Evolutionary conservation across 2,329 filamentous ascomycete genomes (phyloP), one percentile per base, ranked within the genome.

Genomic region (Rutstroemia sydowiana): DNA sequence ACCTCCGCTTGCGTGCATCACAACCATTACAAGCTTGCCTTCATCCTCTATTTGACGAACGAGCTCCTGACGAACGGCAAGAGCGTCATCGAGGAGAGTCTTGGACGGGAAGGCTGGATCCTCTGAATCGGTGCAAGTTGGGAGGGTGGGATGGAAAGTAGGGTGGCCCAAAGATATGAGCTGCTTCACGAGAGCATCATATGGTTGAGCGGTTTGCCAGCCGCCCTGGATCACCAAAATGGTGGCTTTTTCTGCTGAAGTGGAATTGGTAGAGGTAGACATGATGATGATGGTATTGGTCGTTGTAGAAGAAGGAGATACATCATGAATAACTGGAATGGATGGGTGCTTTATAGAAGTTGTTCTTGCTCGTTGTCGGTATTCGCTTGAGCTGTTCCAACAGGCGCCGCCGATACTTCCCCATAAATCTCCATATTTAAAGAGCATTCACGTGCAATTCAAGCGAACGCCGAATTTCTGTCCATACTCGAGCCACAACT

Each of bases 1-100:
- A 1, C 55, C 52, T 8, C 52, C 47, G n/a, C 53, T 55, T 0
- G 49, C 53, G 23, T 54, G 51, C 48, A 54, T 48, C 5, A 49
- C 45, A 16, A 54, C 30, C 2, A 47, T 30, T 8, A 26, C 45
- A 9, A 28, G 42, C 9, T 31, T 32, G 23, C 31, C 21, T 18
- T 53, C 44, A 28, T 43, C 13, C 23, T 48, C 43, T 16, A 51
- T 21, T 2, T 47, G 42, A 18, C 26, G 23, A 1, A 18, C 44
- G 14, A 55, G 20, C 18, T 45, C 28, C 9, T 18, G n/a, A 9
- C 43, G 54, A 6, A 55, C 21, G 18, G 54, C 46, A 7, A 47
- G 37, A 23, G 50, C 53, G 41, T 55, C 45, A 40, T 55, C 45
- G 21, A 34, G 34, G 9, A 55, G 34, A 3, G 45, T 45, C 3